Conservation (phyloP, 257 asterid species). For the Nicotiana noctiflora region DNA sequence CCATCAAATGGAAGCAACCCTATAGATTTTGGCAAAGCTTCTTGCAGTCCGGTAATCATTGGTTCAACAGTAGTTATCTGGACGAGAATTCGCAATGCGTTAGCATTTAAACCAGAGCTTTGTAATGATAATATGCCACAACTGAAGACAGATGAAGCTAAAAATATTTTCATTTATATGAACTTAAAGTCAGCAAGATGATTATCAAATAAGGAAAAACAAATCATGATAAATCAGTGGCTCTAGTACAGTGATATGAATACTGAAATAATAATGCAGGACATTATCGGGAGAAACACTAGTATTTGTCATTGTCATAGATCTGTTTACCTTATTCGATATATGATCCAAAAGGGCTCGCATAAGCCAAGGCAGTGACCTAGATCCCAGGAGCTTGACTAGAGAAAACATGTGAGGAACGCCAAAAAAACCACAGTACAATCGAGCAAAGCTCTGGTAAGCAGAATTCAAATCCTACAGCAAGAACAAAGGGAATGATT, state of each 20-base stretch:
- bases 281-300: neutral
- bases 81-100: conserved; percentile 16
- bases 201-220: neutral
- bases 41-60: conserved; percentile 76
- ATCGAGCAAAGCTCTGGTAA: conserved; percentile 84
- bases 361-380: conserved; percentile 97
- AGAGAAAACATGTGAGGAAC: conserved; percentile 89
- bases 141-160: conserved; percentile 5
- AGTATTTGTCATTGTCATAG: neutral
- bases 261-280: neutral
- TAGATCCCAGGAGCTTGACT: conserved; percentile 81
- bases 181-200: neutral
- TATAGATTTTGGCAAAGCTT: conserved; percentile 87
- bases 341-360: conserved; percentile 88
- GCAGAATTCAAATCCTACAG: conserved; percentile 89
- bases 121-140: neutral
- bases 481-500: conserved; percentile 13
- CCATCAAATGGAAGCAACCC: conserved; percentile 94
- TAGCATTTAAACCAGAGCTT: neutral
- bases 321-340: conserved; percentile 70
- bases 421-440: conserved; percentile 91
- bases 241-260: neutral
- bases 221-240: neutral
- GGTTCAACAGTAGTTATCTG: conserved; percentile 90
- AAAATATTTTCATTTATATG: conserved; percentile 1